Base-by-base conservation (phyloP, 768 basidiomycete species). In the Pisolithus marmoratus region DNA sequence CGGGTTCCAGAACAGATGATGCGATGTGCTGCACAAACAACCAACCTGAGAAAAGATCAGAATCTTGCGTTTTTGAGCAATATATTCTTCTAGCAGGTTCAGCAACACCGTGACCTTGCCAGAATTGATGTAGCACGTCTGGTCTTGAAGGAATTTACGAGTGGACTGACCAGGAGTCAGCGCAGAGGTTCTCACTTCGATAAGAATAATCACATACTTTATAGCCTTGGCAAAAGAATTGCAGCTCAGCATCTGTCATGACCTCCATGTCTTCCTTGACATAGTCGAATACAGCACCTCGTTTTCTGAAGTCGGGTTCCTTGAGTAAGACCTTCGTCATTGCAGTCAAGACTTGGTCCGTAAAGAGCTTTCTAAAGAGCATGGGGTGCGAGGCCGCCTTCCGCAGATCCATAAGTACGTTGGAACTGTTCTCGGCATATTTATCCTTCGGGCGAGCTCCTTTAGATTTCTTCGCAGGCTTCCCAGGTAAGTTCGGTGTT, bases 231-330 rank as follows among this genome's bases (percentile, higher is more conserved):
- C 87, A 89, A 64, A 94, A 95, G 38, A 81, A 70, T 61, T 96
- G 92, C 34, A 99, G 74, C 70, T 98, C 96, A 8, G 93, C 87
- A 69, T 99, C 96, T 41, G 93, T 95, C 95, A 98, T 98, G 19
- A 96, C 87, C 59, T 89, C 82, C 89, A 99, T 92, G 68, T 99
- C 96, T 67, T 99, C 96, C 64, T 92, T 90, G 47, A 99, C 92
- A 54, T 84, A 81, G 29, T 94, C 82, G 60, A 83, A 90, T 41
- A 89, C 65, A 8, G 87, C 86, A 1, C 84, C 84, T 15, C 87
- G 82, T 66, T 84, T 88, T 70, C 83, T 87, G 70, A 93, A 98
- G 61, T 95, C 91, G 4, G 89, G 84, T 65, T 97, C 95, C 66
- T 91, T 91, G 65, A 98, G 69, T 48, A 96, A 76, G 48, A 85